Percentiles rank a stretch among this genome's conserved stretches.
phyloP scores from a whole-genome alignment of 1,284 basidiomycete species.

The Puccinia horiana region DNA sequence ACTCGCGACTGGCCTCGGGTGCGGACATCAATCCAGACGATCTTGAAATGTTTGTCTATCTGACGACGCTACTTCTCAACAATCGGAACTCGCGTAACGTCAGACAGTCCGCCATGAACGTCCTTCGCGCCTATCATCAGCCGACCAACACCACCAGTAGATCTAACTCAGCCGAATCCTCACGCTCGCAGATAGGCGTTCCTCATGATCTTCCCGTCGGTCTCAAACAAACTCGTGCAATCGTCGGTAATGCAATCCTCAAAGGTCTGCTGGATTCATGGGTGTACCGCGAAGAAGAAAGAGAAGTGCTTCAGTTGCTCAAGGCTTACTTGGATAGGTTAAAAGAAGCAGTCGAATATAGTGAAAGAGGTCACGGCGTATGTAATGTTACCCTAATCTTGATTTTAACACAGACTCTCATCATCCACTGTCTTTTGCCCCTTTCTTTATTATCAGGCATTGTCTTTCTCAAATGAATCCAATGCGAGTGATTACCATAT shows the following conservation, averaged over 20 bases:
- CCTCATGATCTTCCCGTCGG: constrained; percentile 1
- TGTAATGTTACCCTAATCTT: not conserved
- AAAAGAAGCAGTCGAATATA: constrained; percentile 37
- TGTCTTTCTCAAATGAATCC: constrained; percentile 1
- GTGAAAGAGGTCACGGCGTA: constrained; percentile 34
- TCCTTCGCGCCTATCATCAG: constrained; percentile 44
- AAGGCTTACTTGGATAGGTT: constrained; percentile 46
- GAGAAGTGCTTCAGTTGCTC: constrained; percentile 46
- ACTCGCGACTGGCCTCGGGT: constrained; percentile 25
- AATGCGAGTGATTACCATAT: constrained; percentile 39
- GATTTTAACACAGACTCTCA: not conserved
- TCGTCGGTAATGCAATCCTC: constrained; percentile 41
- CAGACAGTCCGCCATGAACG: constrained; percentile 37
- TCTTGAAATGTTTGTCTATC: constrained; percentile 46
- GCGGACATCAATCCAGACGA: constrained; percentile 32
- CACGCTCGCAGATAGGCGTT: not conserved
- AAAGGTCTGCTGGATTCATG: constrained; percentile 39
- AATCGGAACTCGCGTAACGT: constrained; percentile 34
- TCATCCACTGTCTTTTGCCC: not conserved
- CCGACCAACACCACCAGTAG: not conserved
- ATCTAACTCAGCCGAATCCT: not conserved
- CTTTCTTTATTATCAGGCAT: not conserved
- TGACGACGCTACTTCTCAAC: constrained; percentile 43
- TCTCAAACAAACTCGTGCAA: constrained; percentile 34
- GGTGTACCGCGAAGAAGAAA: constrained; percentile 46